A percentile compares a stretch with the other conserved stretches of the same genome.
These are phyloP conservation scores for Ophiostoma australiae DNA, from an alignment of 2,329 filamentous ascomycete genomes.

Conservation along the genomic window DNA sequence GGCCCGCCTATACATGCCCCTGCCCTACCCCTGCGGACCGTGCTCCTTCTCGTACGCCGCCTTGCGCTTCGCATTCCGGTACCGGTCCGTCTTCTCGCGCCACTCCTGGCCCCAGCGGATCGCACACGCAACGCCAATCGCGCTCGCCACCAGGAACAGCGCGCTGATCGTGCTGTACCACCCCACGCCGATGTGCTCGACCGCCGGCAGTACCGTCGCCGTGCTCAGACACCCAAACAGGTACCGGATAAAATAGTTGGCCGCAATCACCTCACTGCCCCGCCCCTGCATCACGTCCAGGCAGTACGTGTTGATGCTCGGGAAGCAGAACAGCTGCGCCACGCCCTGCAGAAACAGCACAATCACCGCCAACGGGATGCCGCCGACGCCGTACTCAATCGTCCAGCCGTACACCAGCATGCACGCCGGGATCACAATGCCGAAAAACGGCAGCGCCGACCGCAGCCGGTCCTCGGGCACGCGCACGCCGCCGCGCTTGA, in stretches of 20 bases:
- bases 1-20: neutral
- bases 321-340: conserved; percentile 64
- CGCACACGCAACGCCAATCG: conserved; percentile 44
- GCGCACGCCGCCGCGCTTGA: conserved; percentile 49
- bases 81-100: conserved; percentile 50
- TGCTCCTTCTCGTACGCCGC: conserved; percentile 19
- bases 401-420: conserved; percentile 66
- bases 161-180: conserved; percentile 73
- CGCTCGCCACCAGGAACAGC: conserved; percentile 47
- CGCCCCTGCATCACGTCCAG: conserved; percentile 72
- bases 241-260: conserved; percentile 76
- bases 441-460: conserved; percentile 55
- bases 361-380: conserved; percentile 52
- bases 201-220: conserved; percentile 66
- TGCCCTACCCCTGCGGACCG: neutral
- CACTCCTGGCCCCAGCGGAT: conserved; percentile 48
- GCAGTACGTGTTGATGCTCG: conserved; percentile 68
- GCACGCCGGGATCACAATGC: conserved; percentile 56
- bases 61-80: conserved; percentile 38
- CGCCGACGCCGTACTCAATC: conserved; percentile 38
- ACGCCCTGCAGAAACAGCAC: conserved; percentile 66
- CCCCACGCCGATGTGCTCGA: conserved; percentile 70
- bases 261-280: conserved; percentile 69
- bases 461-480: conserved; percentile 66
- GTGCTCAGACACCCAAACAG: conserved; percentile 66